These are phyloP conservation scores for Huiozyma sinensis DNA, from an alignment of 805 yeast species.

Conservation along the genomic window DNA sequence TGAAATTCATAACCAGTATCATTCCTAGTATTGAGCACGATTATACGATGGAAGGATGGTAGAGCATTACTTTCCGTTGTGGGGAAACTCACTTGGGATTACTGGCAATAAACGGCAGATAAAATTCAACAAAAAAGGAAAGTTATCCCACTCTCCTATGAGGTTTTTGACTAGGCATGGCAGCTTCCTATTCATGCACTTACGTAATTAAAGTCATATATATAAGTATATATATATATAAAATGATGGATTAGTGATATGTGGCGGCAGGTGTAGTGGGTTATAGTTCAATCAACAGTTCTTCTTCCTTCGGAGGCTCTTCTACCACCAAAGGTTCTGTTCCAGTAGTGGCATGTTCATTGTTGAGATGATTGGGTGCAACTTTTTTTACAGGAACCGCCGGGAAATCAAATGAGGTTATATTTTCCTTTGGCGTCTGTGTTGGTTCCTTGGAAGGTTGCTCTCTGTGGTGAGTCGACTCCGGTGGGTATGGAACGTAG, in stretches of 20 bases:
- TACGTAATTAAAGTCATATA: too few relatives aligned
- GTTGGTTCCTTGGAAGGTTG: not conserved
- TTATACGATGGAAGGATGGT: conserved; percentile 94
- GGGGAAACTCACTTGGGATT: too few relatives aligned
- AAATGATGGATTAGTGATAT: not conserved
- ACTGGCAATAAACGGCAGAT: too few relatives aligned
- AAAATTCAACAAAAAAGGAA: too few relatives aligned
- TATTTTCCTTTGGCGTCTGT: conserved; percentile 9
- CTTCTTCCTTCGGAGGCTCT: conserved; percentile 17
- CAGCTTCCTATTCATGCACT: too few relatives aligned
- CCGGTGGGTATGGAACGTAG: conserved; percentile 15
- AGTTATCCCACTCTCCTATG: too few relatives aligned
- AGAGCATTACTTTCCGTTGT: too few relatives aligned
- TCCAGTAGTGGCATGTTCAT: not conserved
- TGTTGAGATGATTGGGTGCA: conserved; percentile 1
- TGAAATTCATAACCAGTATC: conserved; percentile 92
- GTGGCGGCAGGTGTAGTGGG: too few relatives aligned
- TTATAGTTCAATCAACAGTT: conserved; percentile 24
- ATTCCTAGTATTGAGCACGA: conserved; percentile 97
- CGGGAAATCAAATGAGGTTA: conserved; percentile 33
- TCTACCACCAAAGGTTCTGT: conserved; percentile 8
- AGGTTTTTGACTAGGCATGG: too few relatives aligned
- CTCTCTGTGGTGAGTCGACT: not conserved
- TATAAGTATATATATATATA: not conserved
- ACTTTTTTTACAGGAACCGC: conserved; percentile 30